Conservation (phyloP, 2,329 filamentous ascomycete genomes). For the Helotiales sp. region DNA sequence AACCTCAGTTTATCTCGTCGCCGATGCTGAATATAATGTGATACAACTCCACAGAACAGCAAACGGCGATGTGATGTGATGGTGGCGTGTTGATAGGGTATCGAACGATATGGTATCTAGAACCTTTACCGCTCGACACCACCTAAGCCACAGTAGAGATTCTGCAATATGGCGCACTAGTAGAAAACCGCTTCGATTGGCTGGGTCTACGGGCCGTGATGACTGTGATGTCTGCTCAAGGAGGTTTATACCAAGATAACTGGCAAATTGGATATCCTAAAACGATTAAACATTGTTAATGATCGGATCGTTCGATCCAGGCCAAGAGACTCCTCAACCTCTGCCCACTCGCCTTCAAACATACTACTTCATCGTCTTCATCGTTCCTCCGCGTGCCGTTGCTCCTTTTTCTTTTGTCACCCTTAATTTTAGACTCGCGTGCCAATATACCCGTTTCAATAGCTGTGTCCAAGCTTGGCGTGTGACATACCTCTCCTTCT, state of each 20-base stretch:
- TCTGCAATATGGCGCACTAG: too few relatives aligned
- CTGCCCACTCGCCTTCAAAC: slow-evolving; percentile 33
- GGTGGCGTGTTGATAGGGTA: too few relatives aligned
- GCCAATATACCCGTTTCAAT: slow-evolving; percentile 53
- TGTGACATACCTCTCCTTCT: slow-evolving; percentile 30
- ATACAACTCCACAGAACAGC: too few relatives aligned
- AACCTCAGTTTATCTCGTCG: too few relatives aligned
- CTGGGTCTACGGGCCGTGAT: too few relatives aligned
- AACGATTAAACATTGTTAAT: background rate
- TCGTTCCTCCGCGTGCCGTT: slow-evolving; percentile 32
- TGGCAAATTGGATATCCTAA: too few relatives aligned
- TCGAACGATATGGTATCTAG: too few relatives aligned
- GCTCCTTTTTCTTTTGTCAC: slow-evolving; percentile 43
- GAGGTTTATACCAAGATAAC: background rate
- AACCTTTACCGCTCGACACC: too few relatives aligned
- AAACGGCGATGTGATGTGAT: too few relatives aligned
- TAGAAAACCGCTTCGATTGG: too few relatives aligned
- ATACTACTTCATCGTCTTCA: slow-evolving; percentile 25
- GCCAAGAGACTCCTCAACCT: slow-evolving; percentile 33
- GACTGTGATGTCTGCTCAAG: background rate
- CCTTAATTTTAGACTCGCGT: slow-evolving; percentile 46
- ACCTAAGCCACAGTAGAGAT: too few relatives aligned
- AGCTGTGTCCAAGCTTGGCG: slow-evolving; percentile 40
- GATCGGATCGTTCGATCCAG: slow-evolving; percentile 17
- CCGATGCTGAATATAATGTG: too few relatives aligned